phyloP scores from a whole-genome alignment of 345 rosid species.

The Citrus trifoliata region DNA sequence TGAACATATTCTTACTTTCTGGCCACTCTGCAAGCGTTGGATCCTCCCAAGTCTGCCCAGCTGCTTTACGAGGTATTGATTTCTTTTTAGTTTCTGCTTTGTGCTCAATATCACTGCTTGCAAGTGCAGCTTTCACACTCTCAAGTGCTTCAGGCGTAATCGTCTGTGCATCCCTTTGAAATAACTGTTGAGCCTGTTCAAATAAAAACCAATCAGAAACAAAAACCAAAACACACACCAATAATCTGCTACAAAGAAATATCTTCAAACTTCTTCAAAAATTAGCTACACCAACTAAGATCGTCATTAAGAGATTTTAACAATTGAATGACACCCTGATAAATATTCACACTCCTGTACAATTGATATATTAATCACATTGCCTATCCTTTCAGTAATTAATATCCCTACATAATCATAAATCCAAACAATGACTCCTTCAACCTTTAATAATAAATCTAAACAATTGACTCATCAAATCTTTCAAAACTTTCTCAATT shows the following conservation, averaged over 20 bases:
- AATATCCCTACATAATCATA: neutral
- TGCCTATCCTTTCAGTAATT: neutral
- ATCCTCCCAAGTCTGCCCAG: constrained; percentile 96
- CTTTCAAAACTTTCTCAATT: neutral
- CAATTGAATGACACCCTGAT: neutral
- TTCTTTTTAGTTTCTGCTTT: constrained; percentile 89
- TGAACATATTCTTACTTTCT: constrained; percentile 57
- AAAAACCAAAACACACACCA: neutral
- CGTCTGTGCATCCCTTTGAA: constrained; percentile 90
- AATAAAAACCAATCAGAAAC: constrained; percentile 19
- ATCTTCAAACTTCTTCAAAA: neutral
- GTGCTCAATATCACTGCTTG: constrained; percentile 86
- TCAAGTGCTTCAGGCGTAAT: constrained; percentile 97
- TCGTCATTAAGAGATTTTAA: neutral
- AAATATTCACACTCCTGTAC: neutral
- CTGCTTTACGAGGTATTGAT: constrained; percentile 96
- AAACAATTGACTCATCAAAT: neutral
- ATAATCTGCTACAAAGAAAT: neutral
- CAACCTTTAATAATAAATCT: too few relatives aligned
- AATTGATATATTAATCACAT: neutral
- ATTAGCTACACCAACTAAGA: neutral
- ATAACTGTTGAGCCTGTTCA: constrained; percentile 84
- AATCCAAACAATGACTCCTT: neutral
- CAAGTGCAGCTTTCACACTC: constrained; percentile 94
- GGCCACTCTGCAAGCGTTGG: constrained; percentile 98